Evolutionary conservation across 768 basidiomycete genomes (phyloP).

Genomic region (Tubosaeta brunneosetosa): DNA sequence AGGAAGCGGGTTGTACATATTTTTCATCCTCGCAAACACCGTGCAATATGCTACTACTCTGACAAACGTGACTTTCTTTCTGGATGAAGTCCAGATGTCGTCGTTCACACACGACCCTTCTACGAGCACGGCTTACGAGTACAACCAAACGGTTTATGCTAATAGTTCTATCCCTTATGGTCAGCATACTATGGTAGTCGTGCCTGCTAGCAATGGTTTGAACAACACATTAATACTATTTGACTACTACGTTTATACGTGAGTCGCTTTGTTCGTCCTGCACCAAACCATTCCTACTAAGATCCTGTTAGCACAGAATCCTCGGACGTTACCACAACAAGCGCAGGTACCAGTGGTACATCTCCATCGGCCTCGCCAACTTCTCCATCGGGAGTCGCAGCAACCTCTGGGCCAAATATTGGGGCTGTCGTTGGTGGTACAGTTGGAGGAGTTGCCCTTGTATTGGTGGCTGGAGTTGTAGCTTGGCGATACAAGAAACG

Average conservation of each 20-base stretch:
- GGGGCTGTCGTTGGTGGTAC: slow-evolving; percentile 1
- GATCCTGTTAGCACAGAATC: too few relatives aligned
- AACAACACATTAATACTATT: too few relatives aligned
- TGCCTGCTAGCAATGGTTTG: not conserved
- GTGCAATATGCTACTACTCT: too few relatives aligned
- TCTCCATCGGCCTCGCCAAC: not conserved
- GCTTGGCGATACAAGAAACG: slow-evolving; percentile 1
- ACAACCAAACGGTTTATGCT: slow-evolving; percentile 14
- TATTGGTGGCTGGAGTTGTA: not conserved
- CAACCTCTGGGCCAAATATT: not conserved
- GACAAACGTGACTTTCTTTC: slow-evolving; percentile 6
- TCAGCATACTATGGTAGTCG: slow-evolving; percentile 6
- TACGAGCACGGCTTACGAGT: not conserved
- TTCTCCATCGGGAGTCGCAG: not conserved
- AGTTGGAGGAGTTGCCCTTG: slow-evolving; percentile 1
- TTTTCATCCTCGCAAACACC: slow-evolving; percentile 12
- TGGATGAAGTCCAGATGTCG: not conserved
- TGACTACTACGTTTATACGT: too few relatives aligned
- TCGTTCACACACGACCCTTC: slow-evolving; percentile 3
- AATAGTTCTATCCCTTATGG: slow-evolving; percentile 4
- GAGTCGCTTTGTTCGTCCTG: too few relatives aligned
- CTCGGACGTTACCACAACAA: too few relatives aligned
- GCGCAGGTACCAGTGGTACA: too few relatives aligned
- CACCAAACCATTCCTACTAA: too few relatives aligned
- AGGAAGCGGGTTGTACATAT: slow-evolving; percentile 18